Evolutionary conservation across 2,329 filamentous ascomycete genomes (phyloP).

Genomic region (Cladosporium sp.): DNA sequence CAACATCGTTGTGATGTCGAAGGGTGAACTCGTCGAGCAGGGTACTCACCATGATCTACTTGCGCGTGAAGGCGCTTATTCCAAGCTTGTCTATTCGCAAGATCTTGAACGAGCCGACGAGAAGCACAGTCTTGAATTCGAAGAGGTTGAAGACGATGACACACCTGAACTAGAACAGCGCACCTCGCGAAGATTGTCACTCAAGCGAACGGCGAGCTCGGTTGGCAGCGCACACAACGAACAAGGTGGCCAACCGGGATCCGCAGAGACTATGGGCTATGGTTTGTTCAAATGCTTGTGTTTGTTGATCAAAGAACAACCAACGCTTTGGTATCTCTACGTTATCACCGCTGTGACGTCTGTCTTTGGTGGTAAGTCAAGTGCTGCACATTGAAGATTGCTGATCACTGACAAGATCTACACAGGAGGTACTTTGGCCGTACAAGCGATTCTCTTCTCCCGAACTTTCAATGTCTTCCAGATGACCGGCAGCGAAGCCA

Average conservation of each 20-base stretch:
- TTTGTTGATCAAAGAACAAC: constrained; percentile 35
- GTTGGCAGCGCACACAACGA: background rate
- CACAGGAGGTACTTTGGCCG: constrained; percentile 38
- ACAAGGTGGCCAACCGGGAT: constrained; percentile 9
- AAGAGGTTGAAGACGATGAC: constrained; percentile 26
- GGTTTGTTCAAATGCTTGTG: constrained; percentile 33
- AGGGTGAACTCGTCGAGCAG: constrained; percentile 41
- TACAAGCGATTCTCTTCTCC: constrained; percentile 48
- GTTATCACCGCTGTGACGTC: constrained; percentile 33
- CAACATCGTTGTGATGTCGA: constrained; percentile 43
- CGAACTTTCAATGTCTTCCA: constrained; percentile 46
- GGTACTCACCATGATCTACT: constrained; percentile 40
- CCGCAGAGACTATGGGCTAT: constrained; percentile 26
- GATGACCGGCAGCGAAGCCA: constrained; percentile 34
- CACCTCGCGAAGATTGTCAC: constrained; percentile 7
- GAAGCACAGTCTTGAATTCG: constrained; percentile 20
- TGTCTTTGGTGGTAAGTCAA: constrained; percentile 27
- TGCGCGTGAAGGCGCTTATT: constrained; percentile 35
- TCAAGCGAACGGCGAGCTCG: constrained; percentile 6
- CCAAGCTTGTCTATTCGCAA: constrained; percentile 43
- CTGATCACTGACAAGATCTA: background rate
- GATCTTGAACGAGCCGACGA: constrained; percentile 32
- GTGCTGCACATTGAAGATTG: background rate
- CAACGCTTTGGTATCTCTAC: constrained; percentile 36
- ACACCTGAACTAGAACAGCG: constrained; percentile 30